Base-by-base conservation (phyloP, 257 asterid species). In the Coffea canephora region DNA sequence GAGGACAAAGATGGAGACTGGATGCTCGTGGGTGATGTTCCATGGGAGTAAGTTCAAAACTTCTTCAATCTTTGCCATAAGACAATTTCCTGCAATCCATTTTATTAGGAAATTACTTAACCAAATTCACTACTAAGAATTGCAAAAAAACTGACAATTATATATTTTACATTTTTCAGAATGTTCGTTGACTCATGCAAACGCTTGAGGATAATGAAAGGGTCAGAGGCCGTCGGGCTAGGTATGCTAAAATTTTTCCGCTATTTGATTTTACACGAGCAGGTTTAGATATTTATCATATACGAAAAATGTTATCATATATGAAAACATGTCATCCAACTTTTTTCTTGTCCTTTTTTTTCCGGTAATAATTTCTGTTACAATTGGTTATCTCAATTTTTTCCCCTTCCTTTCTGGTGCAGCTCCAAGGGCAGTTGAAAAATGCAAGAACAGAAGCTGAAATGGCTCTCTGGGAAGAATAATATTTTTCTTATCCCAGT, bases 171-270 rank as follows among this genome's bases (percentile, higher is more conserved):
- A 25, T 65, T 11, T 2, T 62, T 8, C 81, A 90, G 93, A 87
- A 91, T 91, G 95, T 91, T 91, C 79, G 87, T 85, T 10, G 89
- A 86, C 73, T 86, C 92, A 27, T 91, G 95, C 93, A 88, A 87
- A 84, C 86, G 91, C 76, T 88, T 91, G 86, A 91, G 88, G 79
- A 89, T 89, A 79, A 91, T 91, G 93, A 91, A 86, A 79, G 95
- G 93, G 52, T 83, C 95, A 50, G 95, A 91, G 79, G 95, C 95
- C 43, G 88, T 91, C 82, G 93, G 95, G 83, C 84, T 91, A 82
- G 95, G 93, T 91, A 73, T 83, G 15, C 6, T 12, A 66, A 23
- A 62, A 8, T 4, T n/a, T 62, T 62, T 2, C 8, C 23, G 61
- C 15, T 16, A 14, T 14, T 18, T 2, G 5, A 13, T 54, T 54